Base-by-base conservation (phyloP, 139 green algal genomes). In the Coelastrella sp. region DNA sequence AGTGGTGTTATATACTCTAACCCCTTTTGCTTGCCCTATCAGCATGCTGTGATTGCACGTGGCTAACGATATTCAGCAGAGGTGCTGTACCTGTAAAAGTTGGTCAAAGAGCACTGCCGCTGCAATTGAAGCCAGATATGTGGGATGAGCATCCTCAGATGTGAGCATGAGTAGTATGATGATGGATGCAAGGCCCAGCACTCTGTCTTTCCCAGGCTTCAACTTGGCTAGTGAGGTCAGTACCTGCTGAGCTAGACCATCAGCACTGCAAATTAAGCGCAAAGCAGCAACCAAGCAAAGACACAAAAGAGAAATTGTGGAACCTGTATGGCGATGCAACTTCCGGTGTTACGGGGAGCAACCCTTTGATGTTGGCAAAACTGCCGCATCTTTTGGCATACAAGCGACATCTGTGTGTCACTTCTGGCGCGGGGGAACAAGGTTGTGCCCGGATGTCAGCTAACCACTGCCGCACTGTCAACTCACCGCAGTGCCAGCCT, bases 81-180 rank as follows among this genome's bases (percentile, higher is more conserved):
- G n/a, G n/a, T n/a, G n/a, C n/a, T n/a, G n/a, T 79, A 89, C 88
- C 75, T 90, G 78, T 37, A 94, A 83, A 30, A 94, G 87, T n/a
- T 90, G 84, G 17, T 67, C 68, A 9, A 83, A 27, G n/a, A 94
- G 85, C 64, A 86, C 45, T 4, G 77, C 83, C 17, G 88, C 87
- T 21, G 85, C 85, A 4, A 66, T 72, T 5, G 76, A 88, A 6
- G 83, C 87, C 69, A 92, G 59, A 66, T 91, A 86, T n/a, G 73
- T 64, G 1, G 87, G 85, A 53, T 90, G 66, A 15, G 89, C 86
- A 53, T 94, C 89, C 21, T 87, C 79, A 38, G 69, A 75, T 11
- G 79, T 64, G 40, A 91, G 85, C 60, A 53, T 75, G 48, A 93
- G 84, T 69, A 93, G 80, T 45, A 89, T 63, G 1, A 81, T 48